phyloP scores from a whole-genome alignment of 441 rosid genomes.

The Isatis lusitanica region DNA sequence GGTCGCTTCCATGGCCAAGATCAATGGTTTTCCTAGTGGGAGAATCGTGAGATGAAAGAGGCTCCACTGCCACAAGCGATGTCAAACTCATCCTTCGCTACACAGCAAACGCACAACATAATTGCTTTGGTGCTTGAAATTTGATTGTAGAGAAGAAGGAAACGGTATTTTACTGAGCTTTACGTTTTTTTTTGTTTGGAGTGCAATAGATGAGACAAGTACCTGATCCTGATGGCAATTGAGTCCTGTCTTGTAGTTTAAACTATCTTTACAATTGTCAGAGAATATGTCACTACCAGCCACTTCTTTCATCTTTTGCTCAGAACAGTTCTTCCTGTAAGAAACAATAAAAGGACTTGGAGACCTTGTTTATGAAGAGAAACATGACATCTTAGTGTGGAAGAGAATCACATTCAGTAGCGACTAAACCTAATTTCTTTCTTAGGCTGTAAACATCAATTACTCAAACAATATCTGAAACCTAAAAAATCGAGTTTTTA shows the following conservation, averaged over 20 bases:
- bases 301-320: slow-evolving; percentile 48
- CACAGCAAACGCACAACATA: neutral
- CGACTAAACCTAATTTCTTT: neutral
- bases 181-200: neutral
- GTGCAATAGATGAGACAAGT: neutral
- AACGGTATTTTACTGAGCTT: neutral
- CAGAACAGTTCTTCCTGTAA: slow-evolving; percentile 57
- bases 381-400: neutral
- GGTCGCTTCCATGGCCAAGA: slow-evolving; percentile 72
- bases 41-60: neutral
- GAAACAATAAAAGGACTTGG: neutral
- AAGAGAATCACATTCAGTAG: neutral
- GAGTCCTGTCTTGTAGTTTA: slow-evolving; percentile 38
- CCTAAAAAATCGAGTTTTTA: too few relatives aligned
- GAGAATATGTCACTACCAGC: slow-evolving; percentile 47
- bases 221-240: slow-evolving; percentile 47
- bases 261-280: slow-evolving; percentile 38
- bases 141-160: neutral
- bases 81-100: slow-evolving; percentile 28
- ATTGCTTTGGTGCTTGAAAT: neutral
- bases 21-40: slow-evolving; percentile 45
- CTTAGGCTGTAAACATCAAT: neutral
- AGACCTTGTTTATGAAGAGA: neutral
- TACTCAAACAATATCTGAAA: neutral
- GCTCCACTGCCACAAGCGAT: neutral